Percentiles rank a stretch among this genome's conserved stretches.
phyloP scores from a whole-genome alignment of 2,329 filamentous ascomycete genomes.

The Talaromyces islandicus region DNA sequence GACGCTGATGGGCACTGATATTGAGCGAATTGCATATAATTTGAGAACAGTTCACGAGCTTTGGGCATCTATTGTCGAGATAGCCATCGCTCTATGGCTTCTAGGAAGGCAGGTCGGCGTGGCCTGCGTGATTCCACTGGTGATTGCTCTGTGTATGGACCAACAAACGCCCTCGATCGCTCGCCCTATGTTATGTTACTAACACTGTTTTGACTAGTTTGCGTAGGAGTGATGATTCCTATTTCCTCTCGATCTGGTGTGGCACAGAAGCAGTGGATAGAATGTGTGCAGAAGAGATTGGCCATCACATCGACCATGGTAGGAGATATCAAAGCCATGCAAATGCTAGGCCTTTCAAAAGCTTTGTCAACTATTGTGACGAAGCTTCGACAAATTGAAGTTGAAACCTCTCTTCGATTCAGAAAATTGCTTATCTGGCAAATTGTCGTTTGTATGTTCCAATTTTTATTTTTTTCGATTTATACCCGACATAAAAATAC shows the following conservation, averaged over 20 bases:
- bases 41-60: slow-evolving; percentile 38
- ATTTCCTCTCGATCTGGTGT: not conserved
- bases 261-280: slow-evolving; percentile 1
- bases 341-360: slow-evolving; percentile 43
- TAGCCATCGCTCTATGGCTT: not conserved
- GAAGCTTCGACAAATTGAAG: slow-evolving; percentile 32
- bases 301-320: slow-evolving; percentile 19
- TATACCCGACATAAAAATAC: not conserved
- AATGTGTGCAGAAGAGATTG: slow-evolving; percentile 1
- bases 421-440: slow-evolving; percentile 35
- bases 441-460: slow-evolving; percentile 27
- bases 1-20: slow-evolving; percentile 43
- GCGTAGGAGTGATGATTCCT: not conserved
- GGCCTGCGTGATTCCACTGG: slow-evolving; percentile 19
- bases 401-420: slow-evolving; percentile 36
- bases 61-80: slow-evolving; percentile 25
- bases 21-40: slow-evolving; percentile 37
- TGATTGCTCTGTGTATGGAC: slow-evolving; percentile 33
- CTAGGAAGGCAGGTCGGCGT: slow-evolving; percentile 1
- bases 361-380: slow-evolving; percentile 33
- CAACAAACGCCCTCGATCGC: not conserved
- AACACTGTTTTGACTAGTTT: not conserved
- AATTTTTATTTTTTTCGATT: not conserved
- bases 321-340: slow-evolving; percentile 42
- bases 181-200: not conserved